Conservation (phyloP, 345 rosid species). For the Murraya paniculata region DNA sequence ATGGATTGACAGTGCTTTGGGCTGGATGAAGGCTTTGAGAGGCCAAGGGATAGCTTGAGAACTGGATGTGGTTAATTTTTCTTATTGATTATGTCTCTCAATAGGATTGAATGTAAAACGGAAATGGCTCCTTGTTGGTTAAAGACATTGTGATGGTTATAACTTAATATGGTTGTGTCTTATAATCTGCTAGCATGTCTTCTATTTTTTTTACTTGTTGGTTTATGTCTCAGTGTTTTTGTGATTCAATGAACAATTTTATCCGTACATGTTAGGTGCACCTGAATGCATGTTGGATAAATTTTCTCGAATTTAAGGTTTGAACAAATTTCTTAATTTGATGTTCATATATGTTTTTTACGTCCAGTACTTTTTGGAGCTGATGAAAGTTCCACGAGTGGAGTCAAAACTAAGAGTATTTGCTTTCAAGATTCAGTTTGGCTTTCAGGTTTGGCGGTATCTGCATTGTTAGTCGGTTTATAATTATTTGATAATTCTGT, state of each 20-base stretch:
- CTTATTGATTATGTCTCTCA: neutral
- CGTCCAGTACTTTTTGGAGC: constrained; percentile 86
- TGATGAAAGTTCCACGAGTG: constrained; percentile 97
- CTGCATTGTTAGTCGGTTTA: constrained; percentile 34
- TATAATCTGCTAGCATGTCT: neutral
- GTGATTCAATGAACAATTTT: neutral
- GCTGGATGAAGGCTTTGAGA: neutral
- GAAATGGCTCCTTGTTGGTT: neutral
- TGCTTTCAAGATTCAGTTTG: constrained; percentile 92
- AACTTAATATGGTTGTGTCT: neutral
- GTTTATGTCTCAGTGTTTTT: neutral
- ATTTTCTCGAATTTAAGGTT: constrained; percentile 6
- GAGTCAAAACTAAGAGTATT: constrained; percentile 95
- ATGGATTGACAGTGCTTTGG: neutral
- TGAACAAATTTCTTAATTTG: neutral
- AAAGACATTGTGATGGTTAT: neutral
- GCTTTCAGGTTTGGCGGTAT: constrained; percentile 83
- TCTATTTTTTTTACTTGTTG: neutral
- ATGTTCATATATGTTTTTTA: constrained; percentile 12
- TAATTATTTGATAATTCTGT: constrained; percentile 17
- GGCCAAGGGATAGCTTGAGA: neutral
- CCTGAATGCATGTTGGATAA: neutral
- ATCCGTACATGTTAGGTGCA: neutral
- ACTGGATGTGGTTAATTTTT: neutral
- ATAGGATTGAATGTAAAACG: neutral